Evolutionary conservation across 768 basidiomycete species (phyloP).

Genomic region (Termitomyces eurrhizus): DNA sequence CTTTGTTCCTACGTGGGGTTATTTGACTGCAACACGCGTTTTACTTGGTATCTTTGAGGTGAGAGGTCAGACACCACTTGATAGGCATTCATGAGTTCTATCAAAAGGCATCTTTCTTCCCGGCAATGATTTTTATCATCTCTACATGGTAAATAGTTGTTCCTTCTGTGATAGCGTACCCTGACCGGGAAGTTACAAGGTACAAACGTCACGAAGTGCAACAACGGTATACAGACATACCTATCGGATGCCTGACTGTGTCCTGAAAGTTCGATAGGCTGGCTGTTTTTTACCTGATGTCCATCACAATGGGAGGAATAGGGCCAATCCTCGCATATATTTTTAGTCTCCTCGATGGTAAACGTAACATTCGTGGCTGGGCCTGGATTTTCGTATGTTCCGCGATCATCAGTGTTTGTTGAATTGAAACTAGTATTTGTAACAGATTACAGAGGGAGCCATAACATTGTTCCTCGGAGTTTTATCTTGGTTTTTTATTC

Average conservation of each 20-base stretch:
- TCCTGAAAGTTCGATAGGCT: constrained; percentile 21
- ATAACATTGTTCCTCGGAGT: constrained; percentile 38
- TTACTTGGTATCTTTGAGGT: constrained; percentile 44
- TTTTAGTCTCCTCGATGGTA: constrained; percentile 37
- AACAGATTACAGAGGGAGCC: constrained; percentile 42
- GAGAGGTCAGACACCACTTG: constrained; percentile 2
- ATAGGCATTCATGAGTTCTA: constrained; percentile 2
- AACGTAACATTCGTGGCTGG: constrained; percentile 39
- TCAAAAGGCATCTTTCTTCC: constrained; percentile 40
- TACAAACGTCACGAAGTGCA: constrained; percentile 46
- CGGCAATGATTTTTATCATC: constrained; percentile 42
- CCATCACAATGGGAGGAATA: constrained; percentile 36
- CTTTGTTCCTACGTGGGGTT: constrained; percentile 37
- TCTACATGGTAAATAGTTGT: constrained; percentile 34
- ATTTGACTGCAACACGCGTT: constrained; percentile 37
- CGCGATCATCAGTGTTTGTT: not conserved
- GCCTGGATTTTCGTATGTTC: constrained; percentile 45
- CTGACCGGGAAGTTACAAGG: constrained; percentile 22
- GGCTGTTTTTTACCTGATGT: constrained; percentile 37
- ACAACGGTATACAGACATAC: constrained; percentile 27
- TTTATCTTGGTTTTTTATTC: constrained; percentile 38
- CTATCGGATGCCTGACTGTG: not conserved
- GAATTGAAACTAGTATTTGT: not conserved
- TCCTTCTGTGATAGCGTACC: not conserved
- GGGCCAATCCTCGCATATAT: constrained; percentile 42